These are phyloP conservation scores for Xylaria multiplex DNA, from an alignment of 2,329 filamentous ascomycete species.

Conservation along the genomic window DNA sequence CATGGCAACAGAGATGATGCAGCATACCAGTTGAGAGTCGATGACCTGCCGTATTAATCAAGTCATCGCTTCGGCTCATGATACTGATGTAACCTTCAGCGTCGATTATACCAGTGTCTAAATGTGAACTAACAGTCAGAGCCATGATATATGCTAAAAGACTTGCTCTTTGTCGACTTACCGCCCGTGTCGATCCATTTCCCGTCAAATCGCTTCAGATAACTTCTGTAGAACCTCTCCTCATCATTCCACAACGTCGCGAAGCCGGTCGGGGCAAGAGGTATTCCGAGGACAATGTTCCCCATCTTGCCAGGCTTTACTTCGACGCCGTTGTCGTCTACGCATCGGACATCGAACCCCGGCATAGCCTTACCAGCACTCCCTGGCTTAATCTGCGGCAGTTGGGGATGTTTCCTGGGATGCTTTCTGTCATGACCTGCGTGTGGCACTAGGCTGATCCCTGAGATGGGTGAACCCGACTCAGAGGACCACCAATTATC, in stretches of 20 bases:
- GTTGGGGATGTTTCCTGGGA: slow-evolving; percentile 51
- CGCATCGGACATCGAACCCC: slow-evolving; percentile 86
- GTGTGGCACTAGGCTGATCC: slow-evolving; percentile 65
- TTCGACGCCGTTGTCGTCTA: slow-evolving; percentile 81
- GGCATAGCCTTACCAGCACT: slow-evolving; percentile 92
- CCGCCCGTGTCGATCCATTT: slow-evolving; percentile 87
- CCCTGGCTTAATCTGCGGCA: slow-evolving; percentile 77
- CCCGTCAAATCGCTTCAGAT: slow-evolving; percentile 82
- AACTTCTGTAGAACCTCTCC: slow-evolving; percentile 84
- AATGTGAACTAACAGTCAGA: neutral
- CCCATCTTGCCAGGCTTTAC: slow-evolving; percentile 81
- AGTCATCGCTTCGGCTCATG: slow-evolving; percentile 78
- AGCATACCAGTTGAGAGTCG: slow-evolving; percentile 82
- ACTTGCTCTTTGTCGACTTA: slow-evolving; percentile 32
- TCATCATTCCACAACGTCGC: slow-evolving; percentile 88
- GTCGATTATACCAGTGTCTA: slow-evolving; percentile 86
- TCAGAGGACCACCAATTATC: slow-evolving; percentile 73
- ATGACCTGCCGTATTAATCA: slow-evolving; percentile 96
- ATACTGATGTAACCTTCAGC: slow-evolving; percentile 73
- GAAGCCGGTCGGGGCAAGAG: slow-evolving; percentile 86
- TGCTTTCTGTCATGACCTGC: slow-evolving; percentile 65
- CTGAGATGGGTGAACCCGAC: slow-evolving; percentile 67
- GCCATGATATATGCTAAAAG: neutral
- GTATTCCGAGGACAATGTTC: slow-evolving; percentile 87
- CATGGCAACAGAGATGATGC: neutral